These are phyloP conservation scores for Microcyclosporella mali DNA, from an alignment of 2,329 filamentous ascomycete species.

Conservation along the genomic window DNA sequence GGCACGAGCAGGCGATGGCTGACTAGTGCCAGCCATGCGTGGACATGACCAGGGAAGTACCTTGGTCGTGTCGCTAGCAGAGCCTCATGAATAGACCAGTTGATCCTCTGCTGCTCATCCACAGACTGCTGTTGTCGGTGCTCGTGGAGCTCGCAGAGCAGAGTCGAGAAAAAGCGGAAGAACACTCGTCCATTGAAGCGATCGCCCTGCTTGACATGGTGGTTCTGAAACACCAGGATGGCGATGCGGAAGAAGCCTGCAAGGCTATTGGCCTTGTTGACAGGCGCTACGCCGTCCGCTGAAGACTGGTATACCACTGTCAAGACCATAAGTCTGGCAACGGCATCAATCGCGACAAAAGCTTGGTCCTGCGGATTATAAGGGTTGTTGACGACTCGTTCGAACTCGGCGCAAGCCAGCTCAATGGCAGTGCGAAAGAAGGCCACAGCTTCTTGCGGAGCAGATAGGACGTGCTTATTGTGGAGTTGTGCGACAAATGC, in stretches of 20 bases:
- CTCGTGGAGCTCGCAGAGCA: conserved; percentile 64
- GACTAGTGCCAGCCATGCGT: conserved; percentile 75
- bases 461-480: conserved; percentile 63
- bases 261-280: conserved; percentile 62
- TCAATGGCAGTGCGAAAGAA: conserved; percentile 82
- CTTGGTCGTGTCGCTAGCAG: conserved; percentile 69
- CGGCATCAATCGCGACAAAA: conserved; percentile 65
- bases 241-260: conserved; percentile 73
- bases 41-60: conserved; percentile 74
- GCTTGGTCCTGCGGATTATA: conserved; percentile 55
- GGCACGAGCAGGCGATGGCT: conserved; percentile 83
- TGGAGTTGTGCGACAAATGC: conserved; percentile 84
- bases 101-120: conserved; percentile 50
- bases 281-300: conserved; percentile 51
- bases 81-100: conserved; percentile 64
- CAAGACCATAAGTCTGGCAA: conserved; percentile 72
- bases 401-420: conserved; percentile 68
- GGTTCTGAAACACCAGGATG: conserved; percentile 74
- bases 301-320: conserved; percentile 68
- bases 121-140: conserved; percentile 20
- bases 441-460: conserved; percentile 66
- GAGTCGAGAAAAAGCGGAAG: conserved; percentile 78
- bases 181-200: conserved; percentile 83
- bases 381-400: conserved; percentile 58
- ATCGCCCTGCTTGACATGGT: conserved; percentile 74